Evolutionary conservation across 106 monocot genomes (phyloP).

Genomic region (Xerophyta viscosa): DNA sequence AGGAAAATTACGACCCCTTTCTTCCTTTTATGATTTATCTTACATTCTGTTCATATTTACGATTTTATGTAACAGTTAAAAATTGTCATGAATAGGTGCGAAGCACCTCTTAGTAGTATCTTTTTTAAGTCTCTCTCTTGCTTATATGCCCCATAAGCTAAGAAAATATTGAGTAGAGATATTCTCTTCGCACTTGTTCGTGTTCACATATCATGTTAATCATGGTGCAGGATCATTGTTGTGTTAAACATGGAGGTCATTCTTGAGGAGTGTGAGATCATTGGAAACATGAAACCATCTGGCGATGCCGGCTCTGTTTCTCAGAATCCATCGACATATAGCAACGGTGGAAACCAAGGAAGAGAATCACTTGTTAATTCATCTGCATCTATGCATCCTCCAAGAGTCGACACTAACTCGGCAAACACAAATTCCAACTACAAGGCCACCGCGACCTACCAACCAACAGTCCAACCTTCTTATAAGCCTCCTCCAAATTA

Average conservation of each 20-base stretch:
- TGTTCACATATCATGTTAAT: no score
- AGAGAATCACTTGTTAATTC: slow-evolving; percentile 8
- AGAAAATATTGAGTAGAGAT: no score
- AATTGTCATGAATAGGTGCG: no score
- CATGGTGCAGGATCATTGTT: slow-evolving; percentile 63
- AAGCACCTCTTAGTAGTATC: no score
- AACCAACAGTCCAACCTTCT: slow-evolving; percentile 63
- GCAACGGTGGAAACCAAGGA: slow-evolving; percentile 5
- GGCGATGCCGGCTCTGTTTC: slow-evolving; percentile 8
- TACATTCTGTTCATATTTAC: no score
- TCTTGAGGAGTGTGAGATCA: slow-evolving; percentile 37
- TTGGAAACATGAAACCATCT: slow-evolving; percentile 34
- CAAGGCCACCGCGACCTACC: slow-evolving; percentile 26
- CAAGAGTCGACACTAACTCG: slow-evolving; percentile 17
- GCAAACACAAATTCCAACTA: slow-evolving; percentile 9
- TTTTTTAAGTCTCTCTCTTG: no score
- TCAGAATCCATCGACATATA: slow-evolving; percentile 13
- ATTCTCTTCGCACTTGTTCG: no score
- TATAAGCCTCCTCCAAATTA: slow-evolving; percentile 85
- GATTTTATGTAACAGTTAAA: no score
- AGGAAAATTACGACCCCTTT: no score
- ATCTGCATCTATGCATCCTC: slow-evolving; percentile 7
- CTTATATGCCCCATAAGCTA: no score
- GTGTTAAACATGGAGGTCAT: slow-evolving; percentile 82
- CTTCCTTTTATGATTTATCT: no score